Evolutionary conservation across 805 yeast species (phyloP).

Genomic region (Yarrowia yakushimensis): DNA sequence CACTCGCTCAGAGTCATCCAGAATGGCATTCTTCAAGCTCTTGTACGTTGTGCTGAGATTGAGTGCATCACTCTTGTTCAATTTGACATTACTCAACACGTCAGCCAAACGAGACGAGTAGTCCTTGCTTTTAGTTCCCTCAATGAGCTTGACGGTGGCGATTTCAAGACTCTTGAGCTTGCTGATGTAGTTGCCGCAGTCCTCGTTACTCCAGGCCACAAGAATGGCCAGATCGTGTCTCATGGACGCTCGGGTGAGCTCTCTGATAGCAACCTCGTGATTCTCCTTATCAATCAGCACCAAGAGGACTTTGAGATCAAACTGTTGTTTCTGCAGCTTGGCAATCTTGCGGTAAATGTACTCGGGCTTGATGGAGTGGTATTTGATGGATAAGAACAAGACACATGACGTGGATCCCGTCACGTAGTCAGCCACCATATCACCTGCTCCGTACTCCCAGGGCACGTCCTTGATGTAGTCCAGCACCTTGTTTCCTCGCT

Average conservation of each 20-base stretch:
- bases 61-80: constrained; percentile 38
- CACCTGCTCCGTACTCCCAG: constrained; percentile 26
- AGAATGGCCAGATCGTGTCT: constrained; percentile 36
- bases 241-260: constrained; percentile 37
- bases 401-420: constrained; percentile 36
- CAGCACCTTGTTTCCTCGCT: constrained; percentile 34
- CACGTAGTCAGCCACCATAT: constrained; percentile 38
- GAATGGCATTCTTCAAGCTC: constrained; percentile 31
- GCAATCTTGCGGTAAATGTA: constrained; percentile 40
- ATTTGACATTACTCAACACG: constrained; percentile 36
- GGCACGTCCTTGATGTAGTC: constrained; percentile 29
- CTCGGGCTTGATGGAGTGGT: constrained; percentile 40
- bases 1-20: constrained; percentile 4
- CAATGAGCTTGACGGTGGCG: constrained; percentile 35
- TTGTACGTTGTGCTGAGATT: constrained; percentile 35
- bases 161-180: constrained; percentile 34
- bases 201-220: constrained; percentile 38
- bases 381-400: constrained; percentile 36
- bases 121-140: constrained; percentile 31
- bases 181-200: constrained; percentile 39
- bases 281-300: constrained; percentile 41
- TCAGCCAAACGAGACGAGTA: constrained; percentile 36
- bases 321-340: constrained; percentile 32
- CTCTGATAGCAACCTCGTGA: constrained; percentile 36
- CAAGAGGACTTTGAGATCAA: constrained; percentile 32